Evolutionary conservation across 805 yeast genomes (phyloP).

Genomic region (Candida glaebosa): DNA sequence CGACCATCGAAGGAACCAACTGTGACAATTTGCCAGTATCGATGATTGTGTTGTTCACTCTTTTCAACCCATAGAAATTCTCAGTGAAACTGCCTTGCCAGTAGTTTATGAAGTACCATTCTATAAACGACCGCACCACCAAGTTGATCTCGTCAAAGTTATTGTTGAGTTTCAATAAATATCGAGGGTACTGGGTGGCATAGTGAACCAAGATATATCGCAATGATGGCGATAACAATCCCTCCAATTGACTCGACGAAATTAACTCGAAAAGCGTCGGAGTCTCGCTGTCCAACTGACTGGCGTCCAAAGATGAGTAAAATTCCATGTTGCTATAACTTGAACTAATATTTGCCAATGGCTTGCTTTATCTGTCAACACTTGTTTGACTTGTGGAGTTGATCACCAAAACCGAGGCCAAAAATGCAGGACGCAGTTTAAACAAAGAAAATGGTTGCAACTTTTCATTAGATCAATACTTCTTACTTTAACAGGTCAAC

Average conservation of each 20-base stretch:
- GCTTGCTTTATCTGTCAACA: too few species aligned
- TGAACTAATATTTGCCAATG: too few species aligned
- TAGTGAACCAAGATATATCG: slow-evolving; percentile 78
- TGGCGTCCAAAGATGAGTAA: slow-evolving; percentile 74
- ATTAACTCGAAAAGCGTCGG: slow-evolving; percentile 90
- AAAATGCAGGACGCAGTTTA: background rate
- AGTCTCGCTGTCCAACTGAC: slow-evolving; percentile 65
- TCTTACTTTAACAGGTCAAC: too few species aligned
- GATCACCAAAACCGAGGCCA: background rate
- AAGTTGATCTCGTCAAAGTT: slow-evolving; percentile 75
- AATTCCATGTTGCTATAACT: slow-evolving; percentile 68
- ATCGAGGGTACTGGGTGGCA: slow-evolving; percentile 73
- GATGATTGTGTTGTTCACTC: slow-evolving; percentile 43
- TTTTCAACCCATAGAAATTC: slow-evolving; percentile 84
- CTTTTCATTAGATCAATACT: background rate
- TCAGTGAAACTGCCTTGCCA: slow-evolving; percentile 91
- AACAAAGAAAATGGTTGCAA: background rate
- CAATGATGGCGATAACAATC: slow-evolving; percentile 75
- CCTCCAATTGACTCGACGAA: slow-evolving; percentile 75
- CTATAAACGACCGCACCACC: slow-evolving; percentile 58
- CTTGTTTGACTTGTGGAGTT: background rate
- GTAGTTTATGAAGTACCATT: slow-evolving; percentile 61
- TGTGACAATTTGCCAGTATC: slow-evolving; percentile 32
- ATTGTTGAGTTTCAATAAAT: slow-evolving; percentile 57
- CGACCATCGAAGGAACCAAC: slow-evolving; percentile 41